Conservation (phyloP, 2,329 filamentous ascomycete genomes). For the Penicillium sp. region DNA sequence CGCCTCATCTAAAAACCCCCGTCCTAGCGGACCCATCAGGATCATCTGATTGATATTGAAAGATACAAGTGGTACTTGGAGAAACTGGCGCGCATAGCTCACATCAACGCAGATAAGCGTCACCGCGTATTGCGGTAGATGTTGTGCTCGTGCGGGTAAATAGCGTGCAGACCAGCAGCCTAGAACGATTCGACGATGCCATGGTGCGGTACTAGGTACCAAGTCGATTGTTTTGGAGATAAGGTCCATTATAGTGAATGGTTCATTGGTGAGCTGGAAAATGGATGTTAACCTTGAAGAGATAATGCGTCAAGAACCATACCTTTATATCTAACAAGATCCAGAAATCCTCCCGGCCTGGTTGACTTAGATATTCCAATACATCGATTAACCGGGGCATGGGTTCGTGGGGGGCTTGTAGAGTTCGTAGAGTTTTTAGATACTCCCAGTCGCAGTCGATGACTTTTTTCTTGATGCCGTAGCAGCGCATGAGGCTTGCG, state of each 20-base stretch:
- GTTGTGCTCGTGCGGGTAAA: slow-evolving; percentile 59
- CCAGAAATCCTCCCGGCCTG: slow-evolving; percentile 69
- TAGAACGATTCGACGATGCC: slow-evolving; percentile 71
- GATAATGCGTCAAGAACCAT: too few relatives aligned
- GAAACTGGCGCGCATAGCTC: slow-evolving; percentile 67
- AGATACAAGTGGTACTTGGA: slow-evolving; percentile 60
- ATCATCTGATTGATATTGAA: slow-evolving; percentile 74
- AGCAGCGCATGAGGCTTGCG: slow-evolving; percentile 73
- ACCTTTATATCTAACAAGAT: slow-evolving; percentile 83
- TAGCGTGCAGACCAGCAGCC: slow-evolving; percentile 80
- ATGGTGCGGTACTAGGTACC: slow-evolving; percentile 51
- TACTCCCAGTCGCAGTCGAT: slow-evolving; percentile 74
- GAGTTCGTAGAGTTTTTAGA: slow-evolving; percentile 65
- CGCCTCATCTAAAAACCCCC: slow-evolving; percentile 63
- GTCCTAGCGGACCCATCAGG: slow-evolving; percentile 67
- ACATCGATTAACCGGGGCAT: slow-evolving; percentile 76
- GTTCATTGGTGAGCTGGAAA: slow-evolving; percentile 38
- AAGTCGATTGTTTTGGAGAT: slow-evolving; percentile 63
- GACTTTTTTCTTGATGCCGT: slow-evolving; percentile 69
- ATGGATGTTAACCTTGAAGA: not conserved
- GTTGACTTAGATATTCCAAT: slow-evolving; percentile 66
- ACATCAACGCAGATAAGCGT: slow-evolving; percentile 45
- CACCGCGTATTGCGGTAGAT: slow-evolving; percentile 46
- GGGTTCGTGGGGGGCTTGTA: slow-evolving; percentile 63
- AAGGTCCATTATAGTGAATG: slow-evolving; percentile 66